Conservation (phyloP, 495 filamentous ascomycete species). For the Gamarada debralockiae region DNA sequence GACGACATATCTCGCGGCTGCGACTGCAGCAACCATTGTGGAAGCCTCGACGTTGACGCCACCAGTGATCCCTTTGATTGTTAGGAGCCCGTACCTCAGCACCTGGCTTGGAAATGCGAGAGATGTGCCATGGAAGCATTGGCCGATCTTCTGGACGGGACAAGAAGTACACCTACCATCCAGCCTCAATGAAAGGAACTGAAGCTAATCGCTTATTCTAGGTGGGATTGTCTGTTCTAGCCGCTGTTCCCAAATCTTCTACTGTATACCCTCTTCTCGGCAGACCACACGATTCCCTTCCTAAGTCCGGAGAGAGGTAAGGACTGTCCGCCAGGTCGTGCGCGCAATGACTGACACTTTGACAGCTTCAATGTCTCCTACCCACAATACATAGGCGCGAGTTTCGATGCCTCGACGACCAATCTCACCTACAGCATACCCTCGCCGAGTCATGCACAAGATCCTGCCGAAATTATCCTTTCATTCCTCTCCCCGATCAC, state of each 20-base stretch:
- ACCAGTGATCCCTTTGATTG: constrained; percentile 80
- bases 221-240: constrained; percentile 79
- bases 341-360: neutral
- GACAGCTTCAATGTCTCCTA: constrained; percentile 61
- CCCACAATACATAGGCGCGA: constrained; percentile 71
- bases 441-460: constrained; percentile 32
- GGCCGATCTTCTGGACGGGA: constrained; percentile 95
- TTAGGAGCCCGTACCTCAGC: constrained; percentile 89
- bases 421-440: constrained; percentile 80
- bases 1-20: constrained; percentile 27
- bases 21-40: constrained; percentile 33
- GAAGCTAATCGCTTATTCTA: constrained; percentile 31
- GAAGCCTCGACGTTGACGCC: constrained; percentile 59
- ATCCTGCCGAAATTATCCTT: constrained; percentile 54
- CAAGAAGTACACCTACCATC: constrained; percentile 21
- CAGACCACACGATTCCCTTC: constrained; percentile 77
- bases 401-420: constrained; percentile 89
- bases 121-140: constrained; percentile 80
- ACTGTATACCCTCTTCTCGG: constrained; percentile 86
- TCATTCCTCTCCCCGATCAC: constrained; percentile 94
- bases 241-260: constrained; percentile 63
- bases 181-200: constrained; percentile 7
- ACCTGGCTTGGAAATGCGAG: constrained; percentile 81
- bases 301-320: constrained; percentile 39
- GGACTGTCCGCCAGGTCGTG: neutral